Evolutionary conservation across 495 filamentous ascomycete genomes (phyloP).

Genomic region (Penicillium malachiteum): DNA sequence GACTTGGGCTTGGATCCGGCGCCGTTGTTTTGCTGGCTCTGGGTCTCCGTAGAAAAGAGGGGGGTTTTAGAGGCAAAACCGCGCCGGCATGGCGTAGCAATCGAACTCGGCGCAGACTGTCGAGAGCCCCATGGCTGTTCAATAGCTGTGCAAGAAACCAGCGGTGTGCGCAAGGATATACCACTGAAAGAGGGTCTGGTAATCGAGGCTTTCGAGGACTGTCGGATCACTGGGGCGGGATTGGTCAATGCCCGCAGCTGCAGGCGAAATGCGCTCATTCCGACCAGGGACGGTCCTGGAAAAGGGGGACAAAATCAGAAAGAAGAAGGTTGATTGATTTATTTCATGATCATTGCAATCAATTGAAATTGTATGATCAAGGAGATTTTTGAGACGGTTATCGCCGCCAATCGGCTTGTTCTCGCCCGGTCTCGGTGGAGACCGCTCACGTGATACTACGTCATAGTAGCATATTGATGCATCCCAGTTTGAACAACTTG

Average conservation of each 20-base stretch:
- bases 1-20: slow-evolving; percentile 13
- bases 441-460: slow-evolving; percentile 14
- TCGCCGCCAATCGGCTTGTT: slow-evolving; percentile 31
- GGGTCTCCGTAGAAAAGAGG: slow-evolving; percentile 12
- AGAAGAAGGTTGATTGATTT: slow-evolving; percentile 1
- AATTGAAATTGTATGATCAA: slow-evolving; percentile 13
- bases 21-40: slow-evolving; percentile 9
- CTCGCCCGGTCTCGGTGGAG: slow-evolving; percentile 14
- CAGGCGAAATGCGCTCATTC: slow-evolving; percentile 41
- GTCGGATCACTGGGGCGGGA: slow-evolving; percentile 31
- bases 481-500: not conserved
- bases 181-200: slow-evolving; percentile 6
- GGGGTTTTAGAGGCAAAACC: slow-evolving; percentile 20
- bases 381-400: slow-evolving; percentile 24
- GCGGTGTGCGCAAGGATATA: slow-evolving; percentile 3
- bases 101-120: not conserved
- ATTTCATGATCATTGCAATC: slow-evolving; percentile 12
- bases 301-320: slow-evolving; percentile 2
- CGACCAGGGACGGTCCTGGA: slow-evolving; percentile 17
- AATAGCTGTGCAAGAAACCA: not conserved
- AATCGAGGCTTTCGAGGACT: slow-evolving; percentile 24
- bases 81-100: slow-evolving; percentile 1
- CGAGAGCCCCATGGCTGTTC: slow-evolving; percentile 1
- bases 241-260: slow-evolving; percentile 40
- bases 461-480: slow-evolving; percentile 3